A percentile compares a stretch with the other conserved stretches of the same genome.
phyloP scores from a whole-genome alignment of 169 alveolate species.

The Babesia caballi region DNA sequence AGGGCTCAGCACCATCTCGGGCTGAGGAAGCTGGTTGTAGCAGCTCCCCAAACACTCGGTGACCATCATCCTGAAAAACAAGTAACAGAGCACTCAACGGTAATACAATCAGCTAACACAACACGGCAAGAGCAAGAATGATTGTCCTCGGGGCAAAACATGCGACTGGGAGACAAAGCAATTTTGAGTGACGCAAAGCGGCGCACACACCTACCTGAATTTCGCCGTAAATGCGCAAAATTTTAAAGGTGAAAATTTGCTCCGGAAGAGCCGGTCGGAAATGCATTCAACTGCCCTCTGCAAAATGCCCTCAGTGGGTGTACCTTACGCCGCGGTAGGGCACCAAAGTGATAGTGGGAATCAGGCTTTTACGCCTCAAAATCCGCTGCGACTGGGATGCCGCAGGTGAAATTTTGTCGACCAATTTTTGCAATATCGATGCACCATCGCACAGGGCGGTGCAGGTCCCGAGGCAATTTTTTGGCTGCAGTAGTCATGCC shows the following conservation, averaged over 20 bases:
- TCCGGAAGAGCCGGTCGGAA: not conserved
- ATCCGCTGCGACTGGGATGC: not conserved
- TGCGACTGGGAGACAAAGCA: not conserved
- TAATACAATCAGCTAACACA: not conserved
- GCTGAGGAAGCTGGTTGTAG: constrained; percentile 64
- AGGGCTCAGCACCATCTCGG: constrained; percentile 64
- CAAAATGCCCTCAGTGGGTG: not conserved
- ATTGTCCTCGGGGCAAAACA: not conserved
- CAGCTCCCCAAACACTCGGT: constrained; percentile 53
- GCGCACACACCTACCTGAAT: constrained; percentile 36
- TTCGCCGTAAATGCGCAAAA: not conserved
- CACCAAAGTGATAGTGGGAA: constrained; percentile 21
- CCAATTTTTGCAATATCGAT: too few species aligned
- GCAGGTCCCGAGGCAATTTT: too few species aligned
- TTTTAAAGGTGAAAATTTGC: not conserved
- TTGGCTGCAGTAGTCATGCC: too few species aligned
- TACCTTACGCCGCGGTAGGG: constrained; percentile 16
- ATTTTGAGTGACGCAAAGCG: not conserved
- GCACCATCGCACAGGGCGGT: too few species aligned
- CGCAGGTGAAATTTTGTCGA: too few species aligned
- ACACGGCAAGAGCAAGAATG: not conserved
- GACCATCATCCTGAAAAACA: constrained; percentile 43
- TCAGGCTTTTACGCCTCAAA: not conserved
- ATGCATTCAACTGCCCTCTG: constrained; percentile 22
- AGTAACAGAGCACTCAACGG: not conserved